phyloP scores from a whole-genome alignment of 2,329 filamentous ascomycete genomes.

The Xylariales sp. region DNA sequence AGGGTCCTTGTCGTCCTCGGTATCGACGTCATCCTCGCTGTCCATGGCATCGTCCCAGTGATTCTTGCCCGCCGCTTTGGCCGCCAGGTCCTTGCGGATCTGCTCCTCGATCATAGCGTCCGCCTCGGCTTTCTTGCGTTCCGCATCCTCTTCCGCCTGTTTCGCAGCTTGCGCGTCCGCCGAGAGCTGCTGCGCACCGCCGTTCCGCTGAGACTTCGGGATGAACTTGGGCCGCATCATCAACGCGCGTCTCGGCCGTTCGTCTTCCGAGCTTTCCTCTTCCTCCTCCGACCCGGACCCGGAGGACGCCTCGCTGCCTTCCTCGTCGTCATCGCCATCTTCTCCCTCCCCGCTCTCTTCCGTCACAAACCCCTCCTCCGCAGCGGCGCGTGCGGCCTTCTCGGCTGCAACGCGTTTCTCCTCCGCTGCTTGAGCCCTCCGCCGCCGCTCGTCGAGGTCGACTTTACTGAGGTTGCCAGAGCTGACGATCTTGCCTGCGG shows the following conservation, averaged over 20 bases:
- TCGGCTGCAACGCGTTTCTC: conserved; percentile 35
- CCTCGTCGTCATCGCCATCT: conserved; percentile 21
- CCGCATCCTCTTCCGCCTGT: conserved; percentile 48
- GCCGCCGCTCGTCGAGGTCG: conserved; percentile 44
- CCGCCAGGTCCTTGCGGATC: conserved; percentile 74
- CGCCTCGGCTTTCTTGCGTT: conserved; percentile 63
- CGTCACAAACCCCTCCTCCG: conserved; percentile 52
- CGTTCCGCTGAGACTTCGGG: conserved; percentile 50
- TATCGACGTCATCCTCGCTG: conserved; percentile 73
- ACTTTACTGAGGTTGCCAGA: conserved; percentile 43
- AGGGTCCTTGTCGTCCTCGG: conserved; percentile 80
- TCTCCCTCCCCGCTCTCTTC: conserved; percentile 41
- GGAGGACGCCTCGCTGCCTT: conserved; percentile 30
- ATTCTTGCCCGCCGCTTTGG: conserved; percentile 69
- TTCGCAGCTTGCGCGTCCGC: conserved; percentile 8
- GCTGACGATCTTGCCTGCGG: conserved; percentile 53
- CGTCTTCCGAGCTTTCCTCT: conserved; percentile 48
- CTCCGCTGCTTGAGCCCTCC: conserved; percentile 43
- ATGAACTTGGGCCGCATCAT: conserved; percentile 63
- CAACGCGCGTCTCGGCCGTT: conserved; percentile 50
- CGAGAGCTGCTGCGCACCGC: conserved; percentile 15
- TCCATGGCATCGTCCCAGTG: conserved; percentile 78
- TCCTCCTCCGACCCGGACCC: conserved; percentile 23
- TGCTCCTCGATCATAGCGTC: conserved; percentile 85
- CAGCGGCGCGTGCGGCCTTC: not conserved